Conservation (phyloP, 1,284 basidiomycete species). For the Thelephora terrestris region DNA sequence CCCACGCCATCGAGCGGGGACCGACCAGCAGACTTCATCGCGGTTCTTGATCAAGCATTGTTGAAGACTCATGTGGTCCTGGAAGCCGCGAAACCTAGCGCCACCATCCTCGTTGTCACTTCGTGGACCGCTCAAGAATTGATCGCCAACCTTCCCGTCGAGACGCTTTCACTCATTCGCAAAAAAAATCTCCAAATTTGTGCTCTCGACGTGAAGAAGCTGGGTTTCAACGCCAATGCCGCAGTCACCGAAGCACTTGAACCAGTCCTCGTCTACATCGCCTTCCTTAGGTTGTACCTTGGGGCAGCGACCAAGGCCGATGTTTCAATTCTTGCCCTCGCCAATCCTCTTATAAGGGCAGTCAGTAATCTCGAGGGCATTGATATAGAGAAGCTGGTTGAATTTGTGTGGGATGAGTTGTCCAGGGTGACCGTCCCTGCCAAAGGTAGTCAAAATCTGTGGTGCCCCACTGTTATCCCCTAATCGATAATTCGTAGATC, state of each 20-base stretch:
- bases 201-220: conserved; percentile 40
- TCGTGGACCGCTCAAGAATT: conserved; percentile 57
- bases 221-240: conserved; percentile 8
- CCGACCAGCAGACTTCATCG: conserved; percentile 47
- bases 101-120: conserved; percentile 50
- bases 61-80: conserved; percentile 60
- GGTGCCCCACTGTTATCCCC: not conserved
- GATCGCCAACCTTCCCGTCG: conserved; percentile 38
- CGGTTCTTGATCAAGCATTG: conserved; percentile 56
- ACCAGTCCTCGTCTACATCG: conserved; percentile 46
- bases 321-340: conserved; percentile 30
- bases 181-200: conserved; percentile 47
- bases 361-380: conserved; percentile 34
- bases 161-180: conserved; percentile 30
- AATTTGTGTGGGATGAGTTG: conserved; percentile 48
- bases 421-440: conserved; percentile 37
- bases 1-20: conserved; percentile 9
- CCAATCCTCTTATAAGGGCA: conserved; percentile 26
- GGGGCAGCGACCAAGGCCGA: conserved; percentile 46
- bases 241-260: conserved; percentile 31
- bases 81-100: conserved; percentile 43
- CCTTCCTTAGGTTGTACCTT: conserved; percentile 65
- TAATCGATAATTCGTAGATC: not conserved
- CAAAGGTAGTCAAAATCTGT: not conserved
- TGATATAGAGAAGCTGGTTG: conserved; percentile 36